phyloP scores from a whole-genome alignment of 805 yeast species.

The Alloascoidea africana region DNA sequence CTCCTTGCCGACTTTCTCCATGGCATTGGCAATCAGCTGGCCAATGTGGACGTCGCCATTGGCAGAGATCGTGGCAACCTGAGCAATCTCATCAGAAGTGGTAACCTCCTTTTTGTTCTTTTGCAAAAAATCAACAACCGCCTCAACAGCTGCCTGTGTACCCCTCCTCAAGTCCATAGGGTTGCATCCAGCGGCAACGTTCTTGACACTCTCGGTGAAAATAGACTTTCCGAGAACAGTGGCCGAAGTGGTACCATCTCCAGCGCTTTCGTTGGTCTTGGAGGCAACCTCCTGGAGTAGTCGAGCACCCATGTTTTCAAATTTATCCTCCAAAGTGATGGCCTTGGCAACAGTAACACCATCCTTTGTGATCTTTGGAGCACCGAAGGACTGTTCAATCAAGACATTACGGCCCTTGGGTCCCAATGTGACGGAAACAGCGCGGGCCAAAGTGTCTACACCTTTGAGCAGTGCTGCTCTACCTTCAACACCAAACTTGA shows the following conservation, averaged over 20 bases:
- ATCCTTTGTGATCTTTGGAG: slow-evolving; percentile 97
- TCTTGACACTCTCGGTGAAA: slow-evolving; percentile 87
- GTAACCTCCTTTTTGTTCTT: slow-evolving; percentile 85
- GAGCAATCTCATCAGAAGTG: slow-evolving; percentile 89
- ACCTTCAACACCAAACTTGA: slow-evolving; percentile 94
- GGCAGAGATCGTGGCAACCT: slow-evolving; percentile 95
- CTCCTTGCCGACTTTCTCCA: slow-evolving; percentile 98
- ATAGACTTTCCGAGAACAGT: slow-evolving; percentile 93
- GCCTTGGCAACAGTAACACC: slow-evolving; percentile 96
- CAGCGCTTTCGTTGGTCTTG: slow-evolving; percentile 94
- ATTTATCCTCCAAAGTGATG: slow-evolving; percentile 69
- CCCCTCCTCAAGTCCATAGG: slow-evolving; percentile 98
- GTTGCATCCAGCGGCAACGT: slow-evolving; percentile 97
- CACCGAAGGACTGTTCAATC: slow-evolving; percentile 91
- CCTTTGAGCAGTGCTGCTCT: slow-evolving; percentile 89
- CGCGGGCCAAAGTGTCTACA: slow-evolving; percentile 89
- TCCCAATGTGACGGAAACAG: slow-evolving; percentile 92
- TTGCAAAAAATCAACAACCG: slow-evolving; percentile 74
- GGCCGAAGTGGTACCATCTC: slow-evolving; percentile 98
- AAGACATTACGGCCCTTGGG: slow-evolving; percentile 97
- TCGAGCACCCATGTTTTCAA: slow-evolving; percentile 94
- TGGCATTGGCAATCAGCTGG: slow-evolving; percentile 78
- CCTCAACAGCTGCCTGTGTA: slow-evolving; percentile 91
- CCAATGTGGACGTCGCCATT: slow-evolving; percentile 94
- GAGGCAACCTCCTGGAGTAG: slow-evolving; percentile 92